phyloP scores from a whole-genome alignment of 2,329 filamentous ascomycete species.

The Trichoderma guizhouense region DNA sequence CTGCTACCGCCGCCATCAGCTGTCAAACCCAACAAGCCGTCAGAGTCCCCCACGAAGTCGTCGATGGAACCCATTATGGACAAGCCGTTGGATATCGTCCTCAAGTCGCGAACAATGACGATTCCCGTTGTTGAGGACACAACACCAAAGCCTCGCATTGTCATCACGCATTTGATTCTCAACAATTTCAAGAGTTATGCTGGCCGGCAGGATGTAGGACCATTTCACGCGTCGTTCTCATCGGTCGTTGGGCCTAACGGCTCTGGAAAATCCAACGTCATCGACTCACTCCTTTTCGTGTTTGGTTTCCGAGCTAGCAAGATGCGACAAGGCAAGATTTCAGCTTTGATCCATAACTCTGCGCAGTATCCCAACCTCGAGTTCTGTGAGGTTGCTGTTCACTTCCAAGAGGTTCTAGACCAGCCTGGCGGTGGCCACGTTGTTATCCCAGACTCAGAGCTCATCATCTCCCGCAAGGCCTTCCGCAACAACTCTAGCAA shows the following conservation, averaged over 20 bases:
- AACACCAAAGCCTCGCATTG: constrained; percentile 78
- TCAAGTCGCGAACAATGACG: constrained; percentile 74
- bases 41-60: not conserved
- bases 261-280: constrained; percentile 98
- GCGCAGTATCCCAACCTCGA: constrained; percentile 81
- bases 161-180: constrained; percentile 87
- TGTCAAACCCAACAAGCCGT: constrained; percentile 67
- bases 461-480: constrained; percentile 85
- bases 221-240: constrained; percentile 95
- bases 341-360: constrained; percentile 95
- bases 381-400: constrained; percentile 91
- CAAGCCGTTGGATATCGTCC: constrained; percentile 88
- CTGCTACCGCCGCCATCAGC: constrained; percentile 37
- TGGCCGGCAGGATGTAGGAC: constrained; percentile 88
- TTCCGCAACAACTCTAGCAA: constrained; percentile 99
- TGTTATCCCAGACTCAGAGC: constrained; percentile 75
- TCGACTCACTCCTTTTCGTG: constrained; percentile 96
- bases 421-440: constrained; percentile 70
- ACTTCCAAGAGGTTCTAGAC: constrained; percentile 95
- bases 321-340: constrained; percentile 98
- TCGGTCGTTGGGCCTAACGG: constrained; percentile 97
- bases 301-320: constrained; percentile 99
- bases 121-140: constrained; percentile 68
- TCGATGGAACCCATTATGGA: constrained; percentile 72
- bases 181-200: constrained; percentile 99